Conservation (phyloP, 495 filamentous ascomycete species). For the Poronia punctata region DNA sequence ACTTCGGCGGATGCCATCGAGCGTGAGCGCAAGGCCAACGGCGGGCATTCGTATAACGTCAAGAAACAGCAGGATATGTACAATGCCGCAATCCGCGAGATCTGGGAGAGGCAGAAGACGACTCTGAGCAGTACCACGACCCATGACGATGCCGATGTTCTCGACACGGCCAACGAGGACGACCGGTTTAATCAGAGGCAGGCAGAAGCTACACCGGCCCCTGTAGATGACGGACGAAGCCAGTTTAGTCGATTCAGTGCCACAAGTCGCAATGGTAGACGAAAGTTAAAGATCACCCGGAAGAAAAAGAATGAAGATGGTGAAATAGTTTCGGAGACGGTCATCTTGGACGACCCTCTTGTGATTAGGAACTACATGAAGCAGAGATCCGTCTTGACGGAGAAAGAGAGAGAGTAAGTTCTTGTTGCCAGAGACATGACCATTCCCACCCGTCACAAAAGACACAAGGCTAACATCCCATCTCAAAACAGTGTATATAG, state of each 20-base stretch:
- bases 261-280: slow-evolving; percentile 57
- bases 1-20: slow-evolving; percentile 64
- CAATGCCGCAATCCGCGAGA: slow-evolving; percentile 75
- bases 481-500: slow-evolving; percentile 41
- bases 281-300: slow-evolving; percentile 68
- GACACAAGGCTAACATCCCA: background rate
- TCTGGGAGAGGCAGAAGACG: slow-evolving; percentile 81
- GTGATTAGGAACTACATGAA: slow-evolving; percentile 62
- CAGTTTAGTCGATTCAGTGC: slow-evolving; percentile 77
- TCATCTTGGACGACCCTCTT: slow-evolving; percentile 62
- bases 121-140: slow-evolving; percentile 55
- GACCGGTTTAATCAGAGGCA: slow-evolving; percentile 47
- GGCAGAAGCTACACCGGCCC: slow-evolving; percentile 31
- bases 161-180: slow-evolving; percentile 50
- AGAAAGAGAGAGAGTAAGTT: slow-evolving; percentile 62
- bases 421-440: background rate
- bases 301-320: slow-evolving; percentile 55
- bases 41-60: slow-evolving; percentile 95
- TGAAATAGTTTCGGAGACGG: slow-evolving; percentile 48
- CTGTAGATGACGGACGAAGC: slow-evolving; percentile 71
- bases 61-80: slow-evolving; percentile 84
- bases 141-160: slow-evolving; percentile 59
- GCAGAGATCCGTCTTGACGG: slow-evolving; percentile 47
- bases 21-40: slow-evolving; percentile 74
- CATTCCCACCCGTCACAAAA: background rate